Percentiles rank a stretch among this genome's conserved stretches.
phyloP scores from a whole-genome alignment of 805 yeast genomes.

The Starmerella powellii region DNA sequence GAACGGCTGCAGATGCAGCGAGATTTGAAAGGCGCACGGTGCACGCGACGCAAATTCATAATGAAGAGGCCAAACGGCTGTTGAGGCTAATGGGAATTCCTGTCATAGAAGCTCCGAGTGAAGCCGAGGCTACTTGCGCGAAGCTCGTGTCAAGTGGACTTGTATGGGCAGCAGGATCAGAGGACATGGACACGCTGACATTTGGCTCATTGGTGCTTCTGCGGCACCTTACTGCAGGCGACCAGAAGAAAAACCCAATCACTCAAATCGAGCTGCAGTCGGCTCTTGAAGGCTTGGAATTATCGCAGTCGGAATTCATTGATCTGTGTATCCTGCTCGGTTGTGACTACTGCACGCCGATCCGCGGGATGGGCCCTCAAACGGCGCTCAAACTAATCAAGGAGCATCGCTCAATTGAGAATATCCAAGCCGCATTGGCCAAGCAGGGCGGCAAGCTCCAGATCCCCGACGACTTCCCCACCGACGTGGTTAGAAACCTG shows the following conservation, averaged over 20 bases:
- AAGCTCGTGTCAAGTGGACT: conserved; percentile 78
- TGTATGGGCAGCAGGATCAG: conserved; percentile 94
- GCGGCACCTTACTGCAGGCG: conserved; percentile 87
- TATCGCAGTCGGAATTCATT: conserved; percentile 61
- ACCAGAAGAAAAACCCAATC: conserved; percentile 83
- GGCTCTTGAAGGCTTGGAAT: conserved; percentile 66
- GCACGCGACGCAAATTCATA: conserved; percentile 76
- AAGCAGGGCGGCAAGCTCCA: conserved; percentile 48
- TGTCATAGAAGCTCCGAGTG: conserved; percentile 85
- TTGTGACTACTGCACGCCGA: conserved; percentile 94
- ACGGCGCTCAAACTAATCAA: conserved; percentile 81
- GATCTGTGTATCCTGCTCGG: conserved; percentile 90
- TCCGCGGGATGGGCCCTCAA: conserved; percentile 90
- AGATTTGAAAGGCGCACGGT: conserved; percentile 79
- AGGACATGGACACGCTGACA: conserved; percentile 97
- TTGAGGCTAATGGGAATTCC: conserved; percentile 91
- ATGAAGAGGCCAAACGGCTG: conserved; percentile 80
- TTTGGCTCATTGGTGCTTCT: conserved; percentile 73
- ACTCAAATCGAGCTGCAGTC: conserved; percentile 61
- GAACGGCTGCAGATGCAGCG: conserved; percentile 63
- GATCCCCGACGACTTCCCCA: conserved; percentile 94
- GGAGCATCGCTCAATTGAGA: conserved; percentile 73
- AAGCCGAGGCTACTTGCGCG: conserved; percentile 98
- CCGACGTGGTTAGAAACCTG: conserved; percentile 69
- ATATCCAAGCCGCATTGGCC: conserved; percentile 53